These are phyloP conservation scores for Microbotryomycetes sp. DNA, from an alignment of 1,284 basidiomycete species.

Conservation along the genomic window DNA sequence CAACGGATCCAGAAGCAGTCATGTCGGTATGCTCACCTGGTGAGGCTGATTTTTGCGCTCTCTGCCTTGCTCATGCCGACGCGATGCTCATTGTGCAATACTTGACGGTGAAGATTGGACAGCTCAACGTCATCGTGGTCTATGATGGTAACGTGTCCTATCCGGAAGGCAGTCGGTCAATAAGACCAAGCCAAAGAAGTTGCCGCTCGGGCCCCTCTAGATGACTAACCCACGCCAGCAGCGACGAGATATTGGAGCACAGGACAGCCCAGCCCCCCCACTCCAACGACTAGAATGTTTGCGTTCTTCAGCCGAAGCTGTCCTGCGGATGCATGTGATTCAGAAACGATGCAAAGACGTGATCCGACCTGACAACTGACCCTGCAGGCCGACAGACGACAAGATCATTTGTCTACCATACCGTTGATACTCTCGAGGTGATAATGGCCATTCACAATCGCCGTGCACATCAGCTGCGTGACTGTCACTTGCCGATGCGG, in stretches of 20 bases:
- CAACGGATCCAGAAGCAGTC: background rate
- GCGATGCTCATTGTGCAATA: slow-evolving; percentile 72
- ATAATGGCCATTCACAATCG: slow-evolving; percentile 32
- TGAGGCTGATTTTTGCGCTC: slow-evolving; percentile 53
- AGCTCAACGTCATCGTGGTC: slow-evolving; percentile 86
- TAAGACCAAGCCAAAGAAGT: background rate
- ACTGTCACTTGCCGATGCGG: background rate
- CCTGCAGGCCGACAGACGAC: slow-evolving; percentile 75
- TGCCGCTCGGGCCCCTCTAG: background rate
- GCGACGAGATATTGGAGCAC: slow-evolving; percentile 87
- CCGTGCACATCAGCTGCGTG: background rate
- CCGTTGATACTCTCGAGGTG: slow-evolving; percentile 64
- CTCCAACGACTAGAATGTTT: slow-evolving; percentile 80
- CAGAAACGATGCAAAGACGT: background rate
- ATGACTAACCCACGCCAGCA: slow-evolving; percentile 70
- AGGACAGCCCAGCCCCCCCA: slow-evolving; percentile 93
- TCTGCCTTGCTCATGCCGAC: slow-evolving; percentile 77
- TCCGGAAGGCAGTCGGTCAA: background rate
- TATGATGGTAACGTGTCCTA: slow-evolving; percentile 74
- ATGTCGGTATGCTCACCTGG: slow-evolving; percentile 1
- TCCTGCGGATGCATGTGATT: slow-evolving; percentile 47
- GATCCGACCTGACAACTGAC: slow-evolving; percentile 43
- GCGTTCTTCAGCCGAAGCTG: slow-evolving; percentile 72
- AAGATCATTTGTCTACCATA: slow-evolving; percentile 98
- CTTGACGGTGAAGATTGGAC: slow-evolving; percentile 90